Conservation (phyloP, 148 eudicot species). For the Spergularia marina region DNA sequence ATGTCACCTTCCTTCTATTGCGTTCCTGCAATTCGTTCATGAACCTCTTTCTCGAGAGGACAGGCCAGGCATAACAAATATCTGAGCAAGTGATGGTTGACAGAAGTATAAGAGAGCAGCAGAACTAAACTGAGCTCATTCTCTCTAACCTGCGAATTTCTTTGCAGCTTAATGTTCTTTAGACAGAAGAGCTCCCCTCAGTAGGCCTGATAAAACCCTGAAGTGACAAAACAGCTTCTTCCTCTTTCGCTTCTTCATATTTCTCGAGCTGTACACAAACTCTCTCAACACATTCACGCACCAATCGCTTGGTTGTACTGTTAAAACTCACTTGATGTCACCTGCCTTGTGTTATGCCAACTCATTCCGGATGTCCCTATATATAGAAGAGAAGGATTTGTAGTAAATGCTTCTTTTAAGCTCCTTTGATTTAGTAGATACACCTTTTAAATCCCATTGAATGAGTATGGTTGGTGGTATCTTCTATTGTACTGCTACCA, state of each 20-base stretch:
- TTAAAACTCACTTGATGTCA: not conserved
- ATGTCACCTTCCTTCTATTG: not conserved
- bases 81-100: not conserved
- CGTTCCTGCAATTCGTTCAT: not conserved
- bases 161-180: not conserved
- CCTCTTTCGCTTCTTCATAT: not conserved
- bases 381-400: not conserved
- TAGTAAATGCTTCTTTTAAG: conserved; percentile 9
- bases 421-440: not conserved
- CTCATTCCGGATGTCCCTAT: not conserved
- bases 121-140: not conserved
- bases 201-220: too few species aligned
- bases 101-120: conserved; percentile 14
- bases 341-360: not conserved
- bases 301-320: not conserved
- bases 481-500: not conserved
- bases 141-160: not conserved
- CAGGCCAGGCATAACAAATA: not conserved
- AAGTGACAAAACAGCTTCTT: not conserved
- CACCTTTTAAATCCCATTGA: conserved; percentile 6
- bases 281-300: not conserved
- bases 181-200: not conserved
- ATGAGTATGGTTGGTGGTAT: conserved; percentile 14
- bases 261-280: not conserved
- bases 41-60: not conserved